Conservation (phyloP, 78 protist species). For the Dictyostelium brefeldianum region DNA sequence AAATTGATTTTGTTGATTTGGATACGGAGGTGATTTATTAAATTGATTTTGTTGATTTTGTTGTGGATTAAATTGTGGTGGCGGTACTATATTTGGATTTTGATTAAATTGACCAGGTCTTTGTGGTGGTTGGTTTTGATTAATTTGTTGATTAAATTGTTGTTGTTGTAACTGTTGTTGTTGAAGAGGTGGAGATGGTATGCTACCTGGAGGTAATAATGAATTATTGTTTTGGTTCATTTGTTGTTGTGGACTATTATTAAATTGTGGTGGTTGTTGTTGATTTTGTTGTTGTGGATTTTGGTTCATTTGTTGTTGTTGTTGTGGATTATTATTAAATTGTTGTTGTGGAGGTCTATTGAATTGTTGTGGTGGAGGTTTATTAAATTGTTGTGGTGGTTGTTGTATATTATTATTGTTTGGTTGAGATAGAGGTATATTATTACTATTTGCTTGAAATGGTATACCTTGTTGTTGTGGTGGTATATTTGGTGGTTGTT, state of each 20-base stretch:
- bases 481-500: background rate
- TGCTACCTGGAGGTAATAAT: no score
- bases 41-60: conserved; percentile 3
- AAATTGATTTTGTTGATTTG: conserved; percentile 1
- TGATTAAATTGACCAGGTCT: background rate
- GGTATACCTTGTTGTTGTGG: conserved; percentile 3
- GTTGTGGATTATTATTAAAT: background rate
- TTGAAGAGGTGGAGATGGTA: no score
- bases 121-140: conserved; percentile 46
- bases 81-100: background rate
- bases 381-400: background rate
- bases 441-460: background rate
- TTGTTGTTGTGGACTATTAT: background rate
- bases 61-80: conserved; percentile 8
- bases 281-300: background rate
- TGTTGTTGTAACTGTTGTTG: background rate
- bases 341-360: background rate
- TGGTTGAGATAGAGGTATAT: background rate
- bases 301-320: background rate
- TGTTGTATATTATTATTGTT: background rate
- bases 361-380: background rate
- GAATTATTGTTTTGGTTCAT: background rate
- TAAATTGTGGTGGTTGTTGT: background rate
- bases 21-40: conserved; percentile 36
- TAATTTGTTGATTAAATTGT: conserved; percentile 7